Evolutionary conservation across 2,329 filamentous ascomycete species (phyloP), one percentile per base, ranked within the genome.

Genomic region (Talaromyces sp.): DNA sequence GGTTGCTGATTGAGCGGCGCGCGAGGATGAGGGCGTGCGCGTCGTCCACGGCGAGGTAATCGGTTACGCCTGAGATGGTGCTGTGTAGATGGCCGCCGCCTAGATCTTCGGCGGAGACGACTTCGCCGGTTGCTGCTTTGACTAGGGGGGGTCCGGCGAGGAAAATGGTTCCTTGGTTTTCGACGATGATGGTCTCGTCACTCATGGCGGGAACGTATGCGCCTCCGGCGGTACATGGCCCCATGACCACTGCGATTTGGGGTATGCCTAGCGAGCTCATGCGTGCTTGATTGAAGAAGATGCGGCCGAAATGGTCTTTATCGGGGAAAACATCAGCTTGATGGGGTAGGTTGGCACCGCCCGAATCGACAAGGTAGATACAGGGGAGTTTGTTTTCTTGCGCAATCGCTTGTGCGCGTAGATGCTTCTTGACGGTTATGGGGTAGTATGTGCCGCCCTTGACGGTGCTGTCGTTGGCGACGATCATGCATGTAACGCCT

Each of bases 371-470:
- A 27, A 99, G 85, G 79, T 98, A 99, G 76, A 99, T 91, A 78
- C 94, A 98, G 0, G 88, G 88, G 10, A 90, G 77, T 66, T 79
- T 89, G 78, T 98, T 98, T 77, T 98, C 92, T 69, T 91, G 87
- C 0, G 94, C 94, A 69, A 98, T 91, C 31, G 91, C 89, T 78
- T 99, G 95, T 4, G 94, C 94, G 68, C 94, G 88, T 17, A 98
- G 83, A 78, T 98, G 95, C 83, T 99, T 99, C 83, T 97, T 97
- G 66, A 98, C 92, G 0, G 94, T 99, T 71, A 98, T 92, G 1
- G 94, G 94, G 75, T 94, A 98, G 80, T 99, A 99, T 1, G 94
- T 96, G 27, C 94, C 94, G 61, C 94, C 94, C 81, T 98, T 99
- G 74, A 98, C 94, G 19, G 94, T 97, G 81, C 92, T 96, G 76